Conservation (phyloP, 2,329 filamentous ascomycete species). For the Parastagonospora nodorum region DNA sequence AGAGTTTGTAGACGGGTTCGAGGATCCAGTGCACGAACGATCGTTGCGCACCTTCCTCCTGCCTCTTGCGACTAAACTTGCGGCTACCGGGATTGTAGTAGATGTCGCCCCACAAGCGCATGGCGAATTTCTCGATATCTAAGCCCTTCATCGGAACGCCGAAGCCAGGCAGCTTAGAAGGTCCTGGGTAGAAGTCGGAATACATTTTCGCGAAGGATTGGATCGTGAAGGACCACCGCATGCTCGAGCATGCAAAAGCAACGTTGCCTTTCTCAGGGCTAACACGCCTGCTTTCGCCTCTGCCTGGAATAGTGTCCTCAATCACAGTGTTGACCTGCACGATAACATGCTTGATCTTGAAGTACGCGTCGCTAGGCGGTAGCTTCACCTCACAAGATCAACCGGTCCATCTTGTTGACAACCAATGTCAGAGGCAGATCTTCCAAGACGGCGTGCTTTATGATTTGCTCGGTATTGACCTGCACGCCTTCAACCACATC, state of each 20-base stretch:
- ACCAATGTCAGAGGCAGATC: constrained; percentile 87
- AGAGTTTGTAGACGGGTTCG: constrained; percentile 97
- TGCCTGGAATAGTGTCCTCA: constrained; percentile 81
- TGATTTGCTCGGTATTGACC: constrained; percentile 94
- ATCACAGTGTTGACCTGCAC: constrained; percentile 98
- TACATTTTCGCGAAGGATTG: constrained; percentile 97
- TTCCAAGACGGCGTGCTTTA: constrained; percentile 91
- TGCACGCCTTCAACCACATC: constrained; percentile 99
- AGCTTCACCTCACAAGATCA: constrained; percentile 94
- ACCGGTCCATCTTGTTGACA: constrained; percentile 95
- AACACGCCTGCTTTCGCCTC: constrained; percentile 77
- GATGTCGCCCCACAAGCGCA: constrained; percentile 91
- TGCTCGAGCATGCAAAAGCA: constrained; percentile 89
- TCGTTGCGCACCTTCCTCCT: constrained; percentile 79
- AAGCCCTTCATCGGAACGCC: constrained; percentile 52
- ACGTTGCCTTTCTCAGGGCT: constrained; percentile 98
- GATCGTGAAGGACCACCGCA: constrained; percentile 97
- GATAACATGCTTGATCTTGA: constrained; percentile 98
- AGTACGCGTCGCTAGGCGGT: constrained; percentile 94
- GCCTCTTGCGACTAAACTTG: constrained; percentile 85
- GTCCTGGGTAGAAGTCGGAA: constrained; percentile 78
- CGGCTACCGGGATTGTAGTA: constrained; percentile 92
- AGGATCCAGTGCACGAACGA: constrained; percentile 94
- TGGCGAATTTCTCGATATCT: constrained; percentile 80
- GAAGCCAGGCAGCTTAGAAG: constrained; percentile 38